Evolutionary conservation across 169 alveolate genomes (phyloP), one percentile per base, ranked within the genome.

Genomic region (Theileria orientalis): DNA sequence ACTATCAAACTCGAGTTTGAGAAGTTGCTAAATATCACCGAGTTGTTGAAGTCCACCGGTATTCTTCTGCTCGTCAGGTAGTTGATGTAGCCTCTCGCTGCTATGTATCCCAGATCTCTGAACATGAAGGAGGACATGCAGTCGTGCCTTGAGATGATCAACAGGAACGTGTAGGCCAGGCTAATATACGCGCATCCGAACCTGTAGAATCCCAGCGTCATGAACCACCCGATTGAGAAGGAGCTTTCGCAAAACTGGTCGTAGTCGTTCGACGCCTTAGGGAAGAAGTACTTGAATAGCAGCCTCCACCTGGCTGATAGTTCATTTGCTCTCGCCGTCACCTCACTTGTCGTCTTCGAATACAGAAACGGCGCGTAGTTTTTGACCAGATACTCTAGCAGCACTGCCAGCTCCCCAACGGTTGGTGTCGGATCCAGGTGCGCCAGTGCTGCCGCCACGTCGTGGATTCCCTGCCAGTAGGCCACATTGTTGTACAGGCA

Each of bases 381-480:
- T 30, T 19, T 30, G 19, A 68, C 49, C 2, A 82, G 74, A 27
- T 73, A 63, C 49, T 82, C 89, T 23, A 82, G 40, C 5, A 82
- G 30, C 3, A 74, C 79, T 9, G 89, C 71, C 44, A 82, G 76
- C 49, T 82, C 89, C 6, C 80, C 85, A 0, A 74, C 52, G 3
- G 61, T 66, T 8, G 89, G 89, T 32, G 37, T 66, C 11, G 89
- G 89, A 40, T 33, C 30, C 3, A 82, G 61, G 37, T 67, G 70
- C 41, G 33, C 76, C 57, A 82, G 51, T 27, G 89, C 89, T 0
- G 82, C 69, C 16, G 85, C 89, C n/a, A 82, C 69, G 29, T 72
- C 84, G 30, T 82, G 89, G 52, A 82, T 25, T 13, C 89, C 89
- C 68, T 82, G 89, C 89, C 89, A 82, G 42, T 82, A 82, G 0